phyloP scores from a whole-genome alignment of 1,284 basidiomycete species.

The Meira nashicola region DNA sequence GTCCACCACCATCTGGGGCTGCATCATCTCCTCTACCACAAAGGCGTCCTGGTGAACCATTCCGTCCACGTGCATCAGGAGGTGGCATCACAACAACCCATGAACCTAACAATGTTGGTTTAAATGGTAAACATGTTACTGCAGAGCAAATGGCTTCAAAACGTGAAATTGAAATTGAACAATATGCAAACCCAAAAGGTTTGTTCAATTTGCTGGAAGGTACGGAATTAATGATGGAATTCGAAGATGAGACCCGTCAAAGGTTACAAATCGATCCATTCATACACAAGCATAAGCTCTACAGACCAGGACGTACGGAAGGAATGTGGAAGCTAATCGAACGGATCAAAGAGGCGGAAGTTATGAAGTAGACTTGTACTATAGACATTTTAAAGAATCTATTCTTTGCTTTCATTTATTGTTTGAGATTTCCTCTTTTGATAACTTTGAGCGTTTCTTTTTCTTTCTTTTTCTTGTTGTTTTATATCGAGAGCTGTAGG shows the following conservation, averaged over 20 bases:
- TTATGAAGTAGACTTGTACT: too few species aligned
- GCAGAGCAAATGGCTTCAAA: slow-evolving; percentile 2
- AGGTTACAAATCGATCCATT: neutral
- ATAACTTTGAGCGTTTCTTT: too few species aligned
- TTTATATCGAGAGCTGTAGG: too few species aligned
- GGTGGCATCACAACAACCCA: too few species aligned
- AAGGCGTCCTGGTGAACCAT: too few species aligned
- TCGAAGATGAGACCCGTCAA: slow-evolving; percentile 19
- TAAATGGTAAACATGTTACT: neutral
- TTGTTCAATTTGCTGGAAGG: slow-evolving; percentile 29
- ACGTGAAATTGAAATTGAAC: neutral
- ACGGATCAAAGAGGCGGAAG: slow-evolving; percentile 3
- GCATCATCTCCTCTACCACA: too few species aligned
- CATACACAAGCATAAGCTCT: slow-evolving; percentile 5
- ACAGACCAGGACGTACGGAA: slow-evolving; percentile 8
- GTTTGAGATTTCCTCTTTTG: too few species aligned
- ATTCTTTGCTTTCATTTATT: too few species aligned
- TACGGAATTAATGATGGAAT: slow-evolving; percentile 32
- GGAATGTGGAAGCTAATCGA: neutral
- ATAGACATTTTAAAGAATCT: too few species aligned
- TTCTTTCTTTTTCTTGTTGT: too few species aligned
- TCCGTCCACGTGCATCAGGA: too few species aligned
- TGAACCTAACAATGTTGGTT: neutral
- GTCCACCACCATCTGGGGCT: too few species aligned
- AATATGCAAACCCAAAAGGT: slow-evolving; percentile 7